Base-by-base conservation (phyloP, 257 asterid genomes). In the Phtheirospermum japonicum region DNA sequence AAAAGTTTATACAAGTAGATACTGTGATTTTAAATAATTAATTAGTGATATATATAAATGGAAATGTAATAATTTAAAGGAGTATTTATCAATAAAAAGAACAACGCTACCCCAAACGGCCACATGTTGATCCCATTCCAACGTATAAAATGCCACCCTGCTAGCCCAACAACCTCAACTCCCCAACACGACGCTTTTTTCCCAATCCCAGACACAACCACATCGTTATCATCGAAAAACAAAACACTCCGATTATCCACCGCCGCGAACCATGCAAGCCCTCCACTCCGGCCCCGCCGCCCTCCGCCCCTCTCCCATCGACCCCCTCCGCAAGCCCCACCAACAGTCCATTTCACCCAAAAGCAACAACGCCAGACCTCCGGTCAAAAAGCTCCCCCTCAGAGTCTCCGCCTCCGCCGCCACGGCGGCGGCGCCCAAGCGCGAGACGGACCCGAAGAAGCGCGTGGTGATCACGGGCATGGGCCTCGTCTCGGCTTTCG, bases 391-490 rank as follows among this genome's bases (percentile, higher is more conserved):
- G 39, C 65, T 39, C 20, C 71, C 65, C 28, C 66, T 77, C 73
- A 71, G 19, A 51, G 70, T 81, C 54, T 72, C 77, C 37, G 81
- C 85, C 58, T 37, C 77, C 48, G 70, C 66, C 11, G 48, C 51
- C 4, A 8, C 68, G 34, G 66, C 52, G 6, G 63, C 81, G 61
- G 75, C 83, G 61, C 86, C 86, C 58, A 77, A 67, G 68, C 83
- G 86, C 54, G 86, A 81, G 71, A 72, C 82, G 5, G 86, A 81
- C 75, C 83, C 83, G 5, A 81, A 77, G 73, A 81, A 81, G 51
- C 83, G 86, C 10, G 81, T 81, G n/a, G 86, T 81, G 4, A 77
- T 81, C 31, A 81, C 86, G 34, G 86, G 86, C 1, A 81, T 77
- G 86, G 86, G 86, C 4, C 67, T 81, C 11, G 83, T 81, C 0